These are phyloP conservation scores for Fusarium sp. DNA, from an alignment of 2,329 filamentous ascomycete genomes.

Conservation along the genomic window DNA sequence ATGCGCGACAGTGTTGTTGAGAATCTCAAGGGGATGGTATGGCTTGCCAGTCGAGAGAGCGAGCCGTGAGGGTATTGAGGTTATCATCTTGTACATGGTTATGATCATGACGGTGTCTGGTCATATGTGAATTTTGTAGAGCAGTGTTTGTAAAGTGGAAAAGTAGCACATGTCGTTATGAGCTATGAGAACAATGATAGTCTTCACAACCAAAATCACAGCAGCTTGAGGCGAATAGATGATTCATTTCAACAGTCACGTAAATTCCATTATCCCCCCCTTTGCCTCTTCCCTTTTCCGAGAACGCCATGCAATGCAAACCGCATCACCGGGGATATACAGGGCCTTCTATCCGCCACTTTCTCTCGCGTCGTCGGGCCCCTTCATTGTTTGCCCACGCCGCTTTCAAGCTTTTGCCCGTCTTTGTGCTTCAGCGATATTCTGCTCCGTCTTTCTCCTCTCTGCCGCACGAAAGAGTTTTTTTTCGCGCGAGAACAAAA, in stretches of 20 bases:
- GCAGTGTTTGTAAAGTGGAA: not conserved
- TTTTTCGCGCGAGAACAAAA: not conserved
- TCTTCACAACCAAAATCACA: not conserved
- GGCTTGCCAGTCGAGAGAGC: conserved; percentile 59
- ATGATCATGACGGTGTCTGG: not conserved
- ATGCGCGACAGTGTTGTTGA: conserved; percentile 67
- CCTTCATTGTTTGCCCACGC: conserved; percentile 24
- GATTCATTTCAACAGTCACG: conserved; percentile 47
- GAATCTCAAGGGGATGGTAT: conserved; percentile 66
- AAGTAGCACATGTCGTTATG: conserved; percentile 26
- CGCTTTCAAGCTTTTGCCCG: conserved; percentile 32
- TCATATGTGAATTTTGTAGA: not conserved
- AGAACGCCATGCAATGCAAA: conserved; percentile 56
- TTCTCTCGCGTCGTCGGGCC: conserved; percentile 22
- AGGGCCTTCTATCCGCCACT: conserved; percentile 38
- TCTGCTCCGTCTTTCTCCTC: conserved; percentile 10
- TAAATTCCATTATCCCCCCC: conserved; percentile 49
- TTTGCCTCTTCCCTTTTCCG: conserved; percentile 48
- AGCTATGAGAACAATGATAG: conserved; percentile 34
- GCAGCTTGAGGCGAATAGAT: conserved; percentile 34
- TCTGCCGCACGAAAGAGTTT: not conserved
- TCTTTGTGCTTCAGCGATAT: conserved; percentile 26
- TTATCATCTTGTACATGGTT: not conserved
- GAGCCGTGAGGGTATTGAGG: conserved; percentile 37
- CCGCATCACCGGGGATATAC: conserved; percentile 52